Evolutionary conservation across 2,329 filamentous ascomycete species (phyloP), one percentile per base, ranked within the genome.

Genomic region (Fusarium foetens): DNA sequence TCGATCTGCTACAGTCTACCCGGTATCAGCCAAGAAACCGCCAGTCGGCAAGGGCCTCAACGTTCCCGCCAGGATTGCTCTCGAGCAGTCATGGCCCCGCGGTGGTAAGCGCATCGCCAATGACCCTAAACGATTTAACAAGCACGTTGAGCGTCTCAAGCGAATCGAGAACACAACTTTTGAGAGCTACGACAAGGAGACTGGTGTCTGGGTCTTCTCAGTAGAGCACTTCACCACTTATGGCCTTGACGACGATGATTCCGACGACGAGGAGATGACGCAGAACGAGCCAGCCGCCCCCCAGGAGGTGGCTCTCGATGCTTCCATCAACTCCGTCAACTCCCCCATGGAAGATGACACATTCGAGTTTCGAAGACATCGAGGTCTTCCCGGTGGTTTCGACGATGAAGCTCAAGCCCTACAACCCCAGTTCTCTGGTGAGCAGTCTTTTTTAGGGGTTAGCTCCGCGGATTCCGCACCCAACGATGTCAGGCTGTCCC

Each of bases 191-290:
- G 89, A 97, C 71, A 85, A 87, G 63, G 87, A 93, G 3, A 94
- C 91, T 58, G 96, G 95, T 58, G 88, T 93, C 51, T 99, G 97
- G 97, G 89, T 89, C 19, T 99, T 99, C 84, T 90, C 86, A 14
- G 96, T 99, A n/a, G 91, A 95, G 77, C 96, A 99, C 81, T 99
- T 97, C 81, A 98, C 95, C 3, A 97, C 94, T 3, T 99, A 99
- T 79, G 95, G 93, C 43, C 87, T 98, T 71, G 94, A 93, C 43
- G 89, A 91, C 58, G 93, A 94, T 33, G 91, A 93, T 55, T 90
- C 89, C 12, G 87, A 91, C 51, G 86, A 86, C 12, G 89, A 89
- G 75, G 70, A 77, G n/a, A 39, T 68, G 35, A 42, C 65, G 6
- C 57, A 71, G 51, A 61, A 51, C 10, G 66, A 60, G 29, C 25